Evolutionary conservation across 75 land plant genomes (phyloP), one percentile per base, ranked within the genome.

Genomic region (Ceratopteris richardii): DNA sequence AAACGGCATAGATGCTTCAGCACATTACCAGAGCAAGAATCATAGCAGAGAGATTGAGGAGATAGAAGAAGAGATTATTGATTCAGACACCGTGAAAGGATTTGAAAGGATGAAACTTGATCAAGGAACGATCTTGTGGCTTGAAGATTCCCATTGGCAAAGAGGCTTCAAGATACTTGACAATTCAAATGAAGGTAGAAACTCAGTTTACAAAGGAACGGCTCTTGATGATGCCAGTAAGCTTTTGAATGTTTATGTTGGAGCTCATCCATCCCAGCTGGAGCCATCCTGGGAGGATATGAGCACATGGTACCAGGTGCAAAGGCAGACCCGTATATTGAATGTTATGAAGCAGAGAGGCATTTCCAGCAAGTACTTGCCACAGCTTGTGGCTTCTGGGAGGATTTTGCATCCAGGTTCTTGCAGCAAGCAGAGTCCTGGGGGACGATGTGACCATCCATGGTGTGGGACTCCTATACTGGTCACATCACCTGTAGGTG

Each of bases 221-320:
- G 68, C 77, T 33, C 44, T 83, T 27, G 88, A 84, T 25, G 56
- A 70, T 31, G 77, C 72, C 0, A 60, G 51, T 29, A 74, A 75
- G 57, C 60, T 65, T 23, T 41, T 87, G 60, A 62, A 79, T 42
- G 67, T 87, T 19, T 75, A 80, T 70, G 80, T 84, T 0, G 92
- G 87, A 55, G 73, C 87, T 20, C 84, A 80, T 73, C 84, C 87
- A 23, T 82, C 90, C n/a, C 70, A 76, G 43, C 71, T 86, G 28
- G 86, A 82, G 66, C 81, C 83, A 17, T 78, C 84, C 6, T 84
- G 87, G 87, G 92, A 87, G 51, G 92, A 87, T 52, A 87, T 87
- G 92, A 83, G 77, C 44, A 66, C 82, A 30, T 87, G 92, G 92
- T 78, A 76, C 61, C 90, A 82, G 68, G 87, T 87, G 11, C 90